Base-by-base conservation (phyloP, 2,329 filamentous ascomycete species). In the Sarocladium oryzae region DNA sequence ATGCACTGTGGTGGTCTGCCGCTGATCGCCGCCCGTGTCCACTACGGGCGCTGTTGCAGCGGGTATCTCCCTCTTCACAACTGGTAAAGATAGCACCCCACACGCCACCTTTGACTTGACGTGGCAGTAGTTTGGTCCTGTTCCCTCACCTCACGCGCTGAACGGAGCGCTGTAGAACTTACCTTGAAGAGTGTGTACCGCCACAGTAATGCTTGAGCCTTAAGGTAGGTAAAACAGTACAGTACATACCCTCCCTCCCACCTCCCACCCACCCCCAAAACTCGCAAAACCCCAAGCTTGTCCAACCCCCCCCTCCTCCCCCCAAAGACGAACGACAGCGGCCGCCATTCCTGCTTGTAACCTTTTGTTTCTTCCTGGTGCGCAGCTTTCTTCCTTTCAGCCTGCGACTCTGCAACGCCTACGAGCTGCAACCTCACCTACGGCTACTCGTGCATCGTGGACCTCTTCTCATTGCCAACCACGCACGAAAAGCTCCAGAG, bases 261-360 rank as follows among this genome's bases (percentile, higher is more conserved):
- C 20, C 15, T 7, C 18, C n/a, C 40, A 15, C 23, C 11, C 43
- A 32, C 26, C 26, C 26, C 43, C 40, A 21, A 5, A 48, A 48
- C 18, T 23, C 26, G 43, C 43, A 48, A 48, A 48, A 43, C 40
- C 40, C 40, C 40, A 43, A 43, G 21, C n/a, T n/a, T n/a, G n/a
- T n/a, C n/a, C n/a, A n/a, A n/a, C n/a, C n/a, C n/a, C n/a, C n/a
- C n/a, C n/a, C n/a, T n/a, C n/a, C n/a, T n/a, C 37, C 33, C 37
- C 37, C 40, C 24, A 28, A 30, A 23, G 15, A 48, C 13, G 15
- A 23, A 24, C 40, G 21, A 30, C 24, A 16, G 40, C 40, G 30
- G 26, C 40, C 26, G 43, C 43, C 43, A 20, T 33, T 48, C 43
- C 43, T 26, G 43, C 28, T 23, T 33, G 28, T 11, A n/a, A n/a